Conservation (phyloP, 345 rosid genomes). For the Melaleuca alternifolia region DNA sequence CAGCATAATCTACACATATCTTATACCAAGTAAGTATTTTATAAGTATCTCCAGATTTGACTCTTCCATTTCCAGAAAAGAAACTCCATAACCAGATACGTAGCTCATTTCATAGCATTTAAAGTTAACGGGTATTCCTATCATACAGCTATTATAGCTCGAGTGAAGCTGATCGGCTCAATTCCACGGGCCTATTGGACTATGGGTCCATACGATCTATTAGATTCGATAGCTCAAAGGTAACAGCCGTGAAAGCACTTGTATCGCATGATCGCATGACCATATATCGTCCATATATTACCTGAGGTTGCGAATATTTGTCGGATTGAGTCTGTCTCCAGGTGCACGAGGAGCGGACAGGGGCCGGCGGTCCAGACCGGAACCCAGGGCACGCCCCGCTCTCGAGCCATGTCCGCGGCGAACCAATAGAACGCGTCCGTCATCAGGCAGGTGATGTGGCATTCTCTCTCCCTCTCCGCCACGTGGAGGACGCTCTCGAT, state of each 20-base stretch:
- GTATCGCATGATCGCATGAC: neutral
- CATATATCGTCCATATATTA: neutral
- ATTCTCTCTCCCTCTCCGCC: constrained; percentile 17
- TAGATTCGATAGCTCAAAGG: no score
- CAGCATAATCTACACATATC: neutral
- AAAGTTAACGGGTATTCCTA: no score
- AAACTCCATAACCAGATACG: neutral
- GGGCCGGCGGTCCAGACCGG: constrained; percentile 42
- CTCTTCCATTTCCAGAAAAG: neutral
- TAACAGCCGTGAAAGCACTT: no score
- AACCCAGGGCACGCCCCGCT: constrained; percentile 38
- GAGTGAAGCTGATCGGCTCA: neutral
- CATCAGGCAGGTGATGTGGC: constrained; percentile 18
- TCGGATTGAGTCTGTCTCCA: constrained; percentile 20
- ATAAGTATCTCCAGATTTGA: neutral
- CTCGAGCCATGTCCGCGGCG: constrained; percentile 31
- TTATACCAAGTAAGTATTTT: neutral
- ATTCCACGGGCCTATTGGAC: no score
- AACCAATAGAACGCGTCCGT: constrained; percentile 51
- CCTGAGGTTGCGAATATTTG: constrained; percentile 8
- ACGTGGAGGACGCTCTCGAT: constrained; percentile 9
- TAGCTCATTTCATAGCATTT: no score
- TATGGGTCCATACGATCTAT: no score
- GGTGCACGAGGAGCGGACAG: constrained; percentile 25
- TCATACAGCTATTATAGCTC: neutral